These are phyloP conservation scores for Choiromyces venosus DNA, from an alignment of 495 filamentous ascomycete genomes.

Conservation along the genomic window DNA sequence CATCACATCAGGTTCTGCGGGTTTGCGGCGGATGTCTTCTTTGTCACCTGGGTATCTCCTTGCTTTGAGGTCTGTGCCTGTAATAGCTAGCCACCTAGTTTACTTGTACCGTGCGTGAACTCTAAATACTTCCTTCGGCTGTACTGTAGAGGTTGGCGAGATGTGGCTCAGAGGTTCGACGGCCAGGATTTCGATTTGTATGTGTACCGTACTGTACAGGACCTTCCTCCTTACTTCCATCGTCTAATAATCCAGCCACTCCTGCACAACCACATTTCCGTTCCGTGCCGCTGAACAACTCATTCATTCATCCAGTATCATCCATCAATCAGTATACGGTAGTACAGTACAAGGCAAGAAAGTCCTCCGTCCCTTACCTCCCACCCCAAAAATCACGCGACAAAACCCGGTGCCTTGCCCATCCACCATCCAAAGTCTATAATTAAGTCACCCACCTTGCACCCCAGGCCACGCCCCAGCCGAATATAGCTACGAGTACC, in stretches of 20 bases:
- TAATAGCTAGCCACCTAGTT: background rate
- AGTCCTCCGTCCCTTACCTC: background rate
- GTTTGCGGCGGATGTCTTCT: background rate
- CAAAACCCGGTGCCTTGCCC: background rate
- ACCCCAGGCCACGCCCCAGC: background rate
- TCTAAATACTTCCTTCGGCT: no score
- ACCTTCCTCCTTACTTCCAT: background rate
- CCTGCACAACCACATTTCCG: background rate
- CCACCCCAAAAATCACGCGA: background rate
- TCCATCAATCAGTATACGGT: background rate
- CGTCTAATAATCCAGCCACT: background rate
- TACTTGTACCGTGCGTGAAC: background rate
- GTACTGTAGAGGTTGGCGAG: background rate
- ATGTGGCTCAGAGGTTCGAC: background rate
- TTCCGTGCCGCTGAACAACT: background rate
- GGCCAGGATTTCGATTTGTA: background rate
- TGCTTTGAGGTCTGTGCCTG: background rate
- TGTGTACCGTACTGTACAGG: background rate
- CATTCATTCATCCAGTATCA: background rate
- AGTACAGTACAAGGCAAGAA: background rate
- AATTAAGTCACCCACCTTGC: background rate
- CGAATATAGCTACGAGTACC: background rate
- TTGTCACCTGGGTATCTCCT: background rate
- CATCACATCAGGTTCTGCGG: background rate
- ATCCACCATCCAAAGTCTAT: background rate